phyloP scores from a whole-genome alignment of 768 basidiomycete genomes.

The Mycena haematopus region DNA sequence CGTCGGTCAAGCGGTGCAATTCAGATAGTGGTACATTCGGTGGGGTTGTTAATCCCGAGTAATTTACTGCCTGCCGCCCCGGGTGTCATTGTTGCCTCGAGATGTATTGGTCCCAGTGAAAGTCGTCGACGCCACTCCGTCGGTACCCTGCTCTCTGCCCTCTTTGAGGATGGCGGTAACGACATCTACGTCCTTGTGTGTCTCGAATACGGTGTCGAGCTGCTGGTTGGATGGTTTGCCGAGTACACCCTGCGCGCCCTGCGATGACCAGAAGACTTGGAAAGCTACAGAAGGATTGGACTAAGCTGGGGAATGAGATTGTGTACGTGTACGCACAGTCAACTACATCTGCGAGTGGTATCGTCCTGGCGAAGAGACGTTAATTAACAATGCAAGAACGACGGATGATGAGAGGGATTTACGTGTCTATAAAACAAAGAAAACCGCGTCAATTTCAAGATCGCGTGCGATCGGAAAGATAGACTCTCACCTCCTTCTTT shows the following conservation, averaged over 20 bases:
- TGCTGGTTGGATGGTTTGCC: slow-evolving; percentile 82
- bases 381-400: slow-evolving; percentile 9
- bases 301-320: neutral
- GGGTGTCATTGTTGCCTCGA: slow-evolving; percentile 28
- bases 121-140: slow-evolving; percentile 44
- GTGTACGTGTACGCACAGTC: slow-evolving; percentile 70
- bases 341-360: slow-evolving; percentile 74
- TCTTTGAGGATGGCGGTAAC: slow-evolving; percentile 63
- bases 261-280: slow-evolving; percentile 69
- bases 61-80: neutral
- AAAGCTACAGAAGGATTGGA: slow-evolving; percentile 56
- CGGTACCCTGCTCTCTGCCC: slow-evolving; percentile 63
- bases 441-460: slow-evolving; percentile 29
- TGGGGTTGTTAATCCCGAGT: neutral
- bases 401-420: slow-evolving; percentile 38
- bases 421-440: slow-evolving; percentile 61
- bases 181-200: slow-evolving; percentile 69
- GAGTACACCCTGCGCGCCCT: slow-evolving; percentile 81
- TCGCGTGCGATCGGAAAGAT: slow-evolving; percentile 23
- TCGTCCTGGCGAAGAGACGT: slow-evolving; percentile 50
- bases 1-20: neutral
- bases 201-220: slow-evolving; percentile 75
- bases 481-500: slow-evolving; percentile 70
- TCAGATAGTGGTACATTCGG: neutral
- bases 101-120: slow-evolving; percentile 33